phyloP scores from a whole-genome alignment of 2,329 filamentous ascomycete genomes.

The Metarhizium rileyi region DNA sequence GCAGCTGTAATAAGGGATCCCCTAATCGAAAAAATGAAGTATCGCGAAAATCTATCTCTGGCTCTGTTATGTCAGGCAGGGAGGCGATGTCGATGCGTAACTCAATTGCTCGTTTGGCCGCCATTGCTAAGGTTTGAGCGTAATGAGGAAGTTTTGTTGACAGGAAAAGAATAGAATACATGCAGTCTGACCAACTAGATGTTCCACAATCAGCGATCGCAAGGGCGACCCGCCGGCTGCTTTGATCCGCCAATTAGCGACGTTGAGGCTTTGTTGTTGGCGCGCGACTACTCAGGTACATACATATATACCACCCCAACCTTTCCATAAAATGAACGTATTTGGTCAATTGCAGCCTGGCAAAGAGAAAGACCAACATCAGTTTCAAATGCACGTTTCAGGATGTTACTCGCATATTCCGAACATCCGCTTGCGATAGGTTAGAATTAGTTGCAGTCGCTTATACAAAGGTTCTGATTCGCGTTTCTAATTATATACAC shows the following conservation, averaged over 20 bases:
- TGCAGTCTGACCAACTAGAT: neutral
- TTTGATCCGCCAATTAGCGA: neutral
- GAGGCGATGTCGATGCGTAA: neutral
- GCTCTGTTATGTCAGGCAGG: neutral
- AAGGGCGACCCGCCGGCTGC: no score
- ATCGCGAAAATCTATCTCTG: slow-evolving; percentile 1
- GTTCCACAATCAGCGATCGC: no score
- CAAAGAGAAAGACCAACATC: no score
- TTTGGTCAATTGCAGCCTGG: no score
- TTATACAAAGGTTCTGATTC: no score
- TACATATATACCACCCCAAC: no score
- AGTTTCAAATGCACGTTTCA: no score
- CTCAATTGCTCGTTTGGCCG: neutral
- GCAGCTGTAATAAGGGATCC: neutral
- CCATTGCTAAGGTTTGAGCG: neutral
- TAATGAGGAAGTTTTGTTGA: neutral
- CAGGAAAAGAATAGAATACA: neutral
- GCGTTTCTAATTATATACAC: no score
- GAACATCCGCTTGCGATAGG: no score
- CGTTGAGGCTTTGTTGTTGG: neutral
- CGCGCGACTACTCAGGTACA: neutral
- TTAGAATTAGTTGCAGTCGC: no score
- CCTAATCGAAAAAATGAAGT: neutral
- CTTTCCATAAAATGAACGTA: no score
- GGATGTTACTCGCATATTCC: no score